phyloP scores from a whole-genome alignment of 108 stramenopile species.

The Schizochytrium sp. region DNA sequence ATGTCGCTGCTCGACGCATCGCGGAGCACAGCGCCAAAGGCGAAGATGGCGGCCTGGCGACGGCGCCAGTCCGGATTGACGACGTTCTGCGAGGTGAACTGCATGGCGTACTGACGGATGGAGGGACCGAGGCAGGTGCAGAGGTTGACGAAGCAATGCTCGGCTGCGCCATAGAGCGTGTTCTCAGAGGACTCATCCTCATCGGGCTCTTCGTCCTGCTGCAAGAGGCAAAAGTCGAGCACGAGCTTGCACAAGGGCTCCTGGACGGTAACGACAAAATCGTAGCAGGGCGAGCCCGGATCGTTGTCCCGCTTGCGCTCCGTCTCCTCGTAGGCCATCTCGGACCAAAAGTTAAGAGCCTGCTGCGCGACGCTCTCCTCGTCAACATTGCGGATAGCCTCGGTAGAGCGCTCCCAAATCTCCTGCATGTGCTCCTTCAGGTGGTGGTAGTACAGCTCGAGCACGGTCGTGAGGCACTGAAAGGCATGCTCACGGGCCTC shows the following conservation, averaged over 20 bases:
- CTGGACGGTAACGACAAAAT: background rate
- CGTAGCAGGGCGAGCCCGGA: background rate
- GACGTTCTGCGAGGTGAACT: background rate
- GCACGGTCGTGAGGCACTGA: background rate
- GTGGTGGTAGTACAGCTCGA: background rate
- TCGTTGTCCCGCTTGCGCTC: background rate
- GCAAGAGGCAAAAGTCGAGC: background rate
- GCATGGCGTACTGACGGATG: background rate
- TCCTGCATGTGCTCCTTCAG: background rate
- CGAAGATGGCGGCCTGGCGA: constrained; percentile 4
- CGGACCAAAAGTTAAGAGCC: background rate
- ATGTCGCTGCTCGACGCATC: background rate
- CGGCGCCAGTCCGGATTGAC: background rate
- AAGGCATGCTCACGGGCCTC: background rate
- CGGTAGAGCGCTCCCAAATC: background rate
- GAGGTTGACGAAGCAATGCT: background rate
- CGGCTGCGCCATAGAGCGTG: background rate
- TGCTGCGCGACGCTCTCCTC: background rate
- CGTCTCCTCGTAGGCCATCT: background rate
- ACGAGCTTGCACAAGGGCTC: background rate
- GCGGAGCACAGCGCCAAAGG: background rate
- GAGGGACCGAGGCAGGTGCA: background rate
- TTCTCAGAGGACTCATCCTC: background rate
- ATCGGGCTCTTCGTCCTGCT: background rate
- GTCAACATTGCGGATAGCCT: background rate